Conservation (phyloP, 306 rosid genomes). For the Trifolium dubium region DNA sequence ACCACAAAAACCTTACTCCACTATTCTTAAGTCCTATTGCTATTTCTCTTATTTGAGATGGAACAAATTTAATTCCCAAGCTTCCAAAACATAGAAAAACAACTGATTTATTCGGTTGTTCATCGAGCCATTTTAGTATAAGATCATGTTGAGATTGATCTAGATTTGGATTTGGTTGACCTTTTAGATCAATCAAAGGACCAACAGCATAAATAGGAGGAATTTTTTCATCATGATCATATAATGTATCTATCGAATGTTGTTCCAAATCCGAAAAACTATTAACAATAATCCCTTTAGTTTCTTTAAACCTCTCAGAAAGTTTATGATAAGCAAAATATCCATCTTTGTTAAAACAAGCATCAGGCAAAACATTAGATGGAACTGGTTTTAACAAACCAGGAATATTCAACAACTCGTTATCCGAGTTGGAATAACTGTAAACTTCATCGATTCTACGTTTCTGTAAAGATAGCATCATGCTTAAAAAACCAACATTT, state of each 20-base stretch:
- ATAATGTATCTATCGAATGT: constrained; percentile 40
- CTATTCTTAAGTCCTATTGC: constrained; percentile 56
- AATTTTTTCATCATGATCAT: constrained; percentile 30
- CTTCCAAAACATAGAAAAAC: constrained; percentile 76
- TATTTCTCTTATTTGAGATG: constrained; percentile 62
- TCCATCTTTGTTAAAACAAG: constrained; percentile 46
- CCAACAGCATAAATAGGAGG: constrained; percentile 69
- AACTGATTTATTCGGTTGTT: constrained; percentile 54
- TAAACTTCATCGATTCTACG: constrained; percentile 41
- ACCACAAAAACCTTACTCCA: constrained; percentile 68
- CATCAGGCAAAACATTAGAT: constrained; percentile 48
- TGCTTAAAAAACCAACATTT: constrained; percentile 47
- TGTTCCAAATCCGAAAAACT: constrained; percentile 56
- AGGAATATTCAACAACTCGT: constrained; percentile 37
- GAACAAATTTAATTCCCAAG: constrained; percentile 50
- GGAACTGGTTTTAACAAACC: constrained; percentile 52
- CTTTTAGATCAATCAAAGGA: constrained; percentile 54
- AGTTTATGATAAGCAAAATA: constrained; percentile 47
- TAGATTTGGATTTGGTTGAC: constrained; percentile 38
- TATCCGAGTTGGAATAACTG: constrained; percentile 43
- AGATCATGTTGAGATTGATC: constrained; percentile 47
- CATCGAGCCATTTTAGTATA: constrained; percentile 63
- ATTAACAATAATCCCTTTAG: constrained; percentile 63
- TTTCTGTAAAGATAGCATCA: constrained; percentile 43
- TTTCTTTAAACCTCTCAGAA: constrained; percentile 52